Evolutionary conservation across 108 stramenopile genomes (phyloP), one percentile per base, ranked within the genome.

Genomic region (Nitzschia palea): DNA sequence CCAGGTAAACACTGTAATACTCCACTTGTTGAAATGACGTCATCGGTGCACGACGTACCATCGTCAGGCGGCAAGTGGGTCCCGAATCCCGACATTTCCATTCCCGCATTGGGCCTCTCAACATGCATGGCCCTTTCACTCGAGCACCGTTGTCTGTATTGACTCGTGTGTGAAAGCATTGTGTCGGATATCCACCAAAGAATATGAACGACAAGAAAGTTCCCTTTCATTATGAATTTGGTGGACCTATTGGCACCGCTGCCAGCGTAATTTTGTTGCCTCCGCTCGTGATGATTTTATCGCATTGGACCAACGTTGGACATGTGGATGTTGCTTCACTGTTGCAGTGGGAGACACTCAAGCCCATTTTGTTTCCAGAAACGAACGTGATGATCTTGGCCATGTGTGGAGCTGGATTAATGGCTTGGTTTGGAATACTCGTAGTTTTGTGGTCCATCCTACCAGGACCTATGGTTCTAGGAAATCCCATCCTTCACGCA

Each of bases 201-300:
- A 26, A 26, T 55, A 28, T 20, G 35, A 59, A 37, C 5, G 22
- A 59, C 10, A 40, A 40, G 37, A 15, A 30, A 50, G 30, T 48
- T 33, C 29, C 20, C 32, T 65, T 65, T 47, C 50, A 12, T 1
- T 65, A 65, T 53, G 98, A 99, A 78, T 99, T 99, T 63, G 98
- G 98, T 31, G 98, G 98, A 3, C 98, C 98, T 0, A 32, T 94
- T 26, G 97, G 97, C 5, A 76, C 97, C 22, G 48, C 81, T 43
- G 66, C 62, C 27, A 98, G 78, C 17, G 80, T 81, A 37, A 1
- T 92, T 2, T 40, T 54, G 26, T 88, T 99, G 23, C 97, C 97
- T 25, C 10, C 94, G 3, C 71, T 97, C 3, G 90, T 90, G 18
- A 31, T 94, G 52, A 58, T 93, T 5, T 55, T 93, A 35, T 76